These are phyloP conservation scores for Phoma sp. DNA, from an alignment of 2,329 filamentous ascomycete genomes.

Conservation along the genomic window DNA sequence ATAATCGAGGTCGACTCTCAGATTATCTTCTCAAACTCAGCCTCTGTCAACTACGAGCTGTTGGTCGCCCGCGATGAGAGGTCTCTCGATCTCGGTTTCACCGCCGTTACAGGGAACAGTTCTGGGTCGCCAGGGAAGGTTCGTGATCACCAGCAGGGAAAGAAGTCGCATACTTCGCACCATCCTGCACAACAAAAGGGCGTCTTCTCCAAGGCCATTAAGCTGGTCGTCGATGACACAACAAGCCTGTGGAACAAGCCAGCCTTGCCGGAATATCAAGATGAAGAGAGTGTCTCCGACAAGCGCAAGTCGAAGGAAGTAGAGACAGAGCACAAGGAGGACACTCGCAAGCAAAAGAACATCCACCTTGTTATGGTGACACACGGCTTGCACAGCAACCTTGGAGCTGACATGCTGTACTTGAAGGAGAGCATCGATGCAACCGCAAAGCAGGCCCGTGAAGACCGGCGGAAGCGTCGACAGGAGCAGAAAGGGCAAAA, in stretches of 20 bases:
- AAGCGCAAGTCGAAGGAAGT: constrained; percentile 33
- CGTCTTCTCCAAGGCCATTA: constrained; percentile 82
- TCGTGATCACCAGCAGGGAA: constrained; percentile 72
- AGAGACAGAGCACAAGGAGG: constrained; percentile 23
- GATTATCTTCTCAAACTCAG: constrained; percentile 89
- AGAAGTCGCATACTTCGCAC: constrained; percentile 57
- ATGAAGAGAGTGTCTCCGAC: constrained; percentile 39
- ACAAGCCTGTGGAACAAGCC: constrained; percentile 93
- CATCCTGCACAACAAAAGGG: constrained; percentile 72
- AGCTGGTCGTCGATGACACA: constrained; percentile 84
- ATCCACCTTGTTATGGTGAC: constrained; percentile 92
- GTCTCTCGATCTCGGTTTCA: constrained; percentile 72
- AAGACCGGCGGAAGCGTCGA: constrained; percentile 67
- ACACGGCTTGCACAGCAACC: constrained; percentile 93
- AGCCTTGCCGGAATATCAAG: constrained; percentile 69
- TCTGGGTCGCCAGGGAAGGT: constrained; percentile 66
- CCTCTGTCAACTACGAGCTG: constrained; percentile 86
- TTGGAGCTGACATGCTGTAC: constrained; percentile 95
- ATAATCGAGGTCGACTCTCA: constrained; percentile 90
- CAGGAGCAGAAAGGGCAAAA: constrained; percentile 37
- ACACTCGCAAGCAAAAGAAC: constrained; percentile 68
- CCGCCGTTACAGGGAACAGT: constrained; percentile 60
- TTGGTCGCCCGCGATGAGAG: constrained; percentile 85
- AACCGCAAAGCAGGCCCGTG: constrained; percentile 74
- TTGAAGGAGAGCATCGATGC: constrained; percentile 96